Evolutionary conservation across 2,329 filamentous ascomycete species (phyloP), one percentile per base, ranked within the genome.

Genomic region (Orbilia ellipsospora): DNA sequence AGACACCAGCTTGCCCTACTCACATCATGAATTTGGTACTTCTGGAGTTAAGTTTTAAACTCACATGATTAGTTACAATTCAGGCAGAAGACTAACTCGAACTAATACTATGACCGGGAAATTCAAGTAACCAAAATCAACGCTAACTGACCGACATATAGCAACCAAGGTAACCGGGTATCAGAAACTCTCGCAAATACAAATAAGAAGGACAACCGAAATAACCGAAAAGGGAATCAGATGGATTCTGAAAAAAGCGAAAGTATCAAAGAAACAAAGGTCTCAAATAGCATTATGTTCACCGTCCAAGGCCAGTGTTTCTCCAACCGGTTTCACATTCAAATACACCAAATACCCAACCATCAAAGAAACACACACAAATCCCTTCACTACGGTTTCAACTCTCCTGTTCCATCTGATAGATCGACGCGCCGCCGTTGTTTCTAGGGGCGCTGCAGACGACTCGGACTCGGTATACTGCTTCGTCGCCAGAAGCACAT

Each of bases 391-490:
- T 18, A 55, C 54, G 3, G 18, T 72, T 51, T 72, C 60, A n/a
- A 65, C 52, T 31, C 67, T 59, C 16, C 48, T 66, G 6, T 61
- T 55, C 69, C 69, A 73, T 26, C 50, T 54, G 7, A 63, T 36
- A 3, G 55, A 36, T n/a, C n/a, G 48, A 1, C 1, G 5, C 1
- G 20, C 7, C 5, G 40, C n/a, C 51, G 54, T 50, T 36, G n/a
- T 36, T 26, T 55, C 50, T 1, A 51, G 26, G 1, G 69, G 50
- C 18, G 23, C 42, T 15, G 51, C 45, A 57, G 70, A 57, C 42
- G 70, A 67, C 36, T 68, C 63, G 23, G 63, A 68, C 20, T 74
- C 70, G 18, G 70, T 74, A n/a, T 74, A 74, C 57, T 74, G 70
- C 36, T 56, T 74, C n/a, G 70, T 74, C 16, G 70, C 70, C 15